These are phyloP conservation scores for Neoscytalidium dimidiatum DNA, from an alignment of 2,329 filamentous ascomycete species.

Conservation along the genomic window DNA sequence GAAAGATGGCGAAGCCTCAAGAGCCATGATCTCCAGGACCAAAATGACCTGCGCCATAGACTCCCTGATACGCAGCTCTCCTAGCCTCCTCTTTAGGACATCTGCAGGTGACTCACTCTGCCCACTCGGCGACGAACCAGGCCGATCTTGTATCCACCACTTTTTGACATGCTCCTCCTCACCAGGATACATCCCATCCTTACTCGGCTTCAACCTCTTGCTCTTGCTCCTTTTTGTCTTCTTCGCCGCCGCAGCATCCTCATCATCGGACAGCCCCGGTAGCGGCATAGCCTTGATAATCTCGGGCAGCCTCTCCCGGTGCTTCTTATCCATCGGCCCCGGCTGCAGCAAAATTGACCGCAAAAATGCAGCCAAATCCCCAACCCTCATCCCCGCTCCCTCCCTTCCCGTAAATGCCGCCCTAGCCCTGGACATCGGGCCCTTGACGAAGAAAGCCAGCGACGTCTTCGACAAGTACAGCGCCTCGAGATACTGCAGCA, in stretches of 20 bases:
- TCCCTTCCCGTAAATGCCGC: conserved; percentile 68
- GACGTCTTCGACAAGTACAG: conserved; percentile 64
- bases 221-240: conserved; percentile 50
- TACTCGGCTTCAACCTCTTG: conserved; percentile 64
- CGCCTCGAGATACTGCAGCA: conserved; percentile 44
- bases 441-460: conserved; percentile 81
- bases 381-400: conserved; percentile 61
- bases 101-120: conserved; percentile 46
- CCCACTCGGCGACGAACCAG: conserved; percentile 5
- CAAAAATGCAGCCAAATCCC: conserved; percentile 68
- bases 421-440: conserved; percentile 73
- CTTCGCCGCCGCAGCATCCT: conserved; percentile 31
- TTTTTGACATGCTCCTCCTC: conserved; percentile 66
- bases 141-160: conserved; percentile 63
- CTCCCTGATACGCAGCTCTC: conserved; percentile 70
- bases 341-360: conserved; percentile 67
- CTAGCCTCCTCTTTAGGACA: conserved; percentile 63
- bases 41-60: conserved; percentile 80
- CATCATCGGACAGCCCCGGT: conserved; percentile 44
- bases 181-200: conserved; percentile 66
- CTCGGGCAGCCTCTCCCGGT: conserved; percentile 67
- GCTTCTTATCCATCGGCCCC: conserved; percentile 75
- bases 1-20: conserved; percentile 55
- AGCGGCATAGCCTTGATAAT: conserved; percentile 62
- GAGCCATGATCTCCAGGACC: conserved; percentile 72